phyloP scores from a whole-genome alignment of 805 yeast genomes.

The Metahyphopichia silvanorum region DNA sequence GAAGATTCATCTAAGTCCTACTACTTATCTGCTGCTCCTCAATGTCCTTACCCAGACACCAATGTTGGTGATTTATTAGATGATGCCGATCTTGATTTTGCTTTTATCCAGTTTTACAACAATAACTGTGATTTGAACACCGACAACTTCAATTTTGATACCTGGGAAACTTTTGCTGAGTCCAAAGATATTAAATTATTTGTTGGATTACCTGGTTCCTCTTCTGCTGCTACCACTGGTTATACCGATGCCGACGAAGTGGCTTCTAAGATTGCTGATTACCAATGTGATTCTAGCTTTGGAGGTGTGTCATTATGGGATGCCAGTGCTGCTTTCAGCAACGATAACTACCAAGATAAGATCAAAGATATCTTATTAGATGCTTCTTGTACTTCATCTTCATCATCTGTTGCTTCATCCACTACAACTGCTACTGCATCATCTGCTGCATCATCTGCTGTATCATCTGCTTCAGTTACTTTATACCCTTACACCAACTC shows the following conservation, averaged over 20 bases:
- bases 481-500: slow-evolving; percentile 4
- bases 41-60: slow-evolving; percentile 83
- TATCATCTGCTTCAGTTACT: slow-evolving; percentile 2
- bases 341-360: slow-evolving; percentile 13
- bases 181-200: slow-evolving; percentile 63
- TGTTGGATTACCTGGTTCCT: slow-evolving; percentile 67
- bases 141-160: slow-evolving; percentile 54
- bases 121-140: slow-evolving; percentile 60
- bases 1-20: slow-evolving; percentile 47
- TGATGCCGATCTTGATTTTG: slow-evolving; percentile 70
- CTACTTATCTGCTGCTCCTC: slow-evolving; percentile 88
- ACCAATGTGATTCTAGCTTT: slow-evolving; percentile 18
- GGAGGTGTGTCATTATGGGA: slow-evolving; percentile 38
- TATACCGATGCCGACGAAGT: slow-evolving; percentile 32
- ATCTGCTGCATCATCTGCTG: slow-evolving; percentile 4
- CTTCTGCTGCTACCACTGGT: slow-evolving; percentile 55
- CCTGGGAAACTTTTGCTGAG: slow-evolving; percentile 68
- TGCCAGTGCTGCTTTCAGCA: slow-evolving; percentile 22
- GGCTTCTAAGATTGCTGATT: slow-evolving; percentile 9
- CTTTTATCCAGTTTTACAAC: slow-evolving; percentile 87
- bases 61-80: slow-evolving; percentile 20
- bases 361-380: slow-evolving; percentile 13
- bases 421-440: slow-evolving; percentile 5
- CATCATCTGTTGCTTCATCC: slow-evolving; percentile 4
- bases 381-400: slow-evolving; percentile 5